Percentiles rank a stretch among this genome's conserved stretches.
These are phyloP conservation scores for Capsicum chinense DNA, from an alignment of 257 asterid genomes.

Conservation along the genomic window DNA sequence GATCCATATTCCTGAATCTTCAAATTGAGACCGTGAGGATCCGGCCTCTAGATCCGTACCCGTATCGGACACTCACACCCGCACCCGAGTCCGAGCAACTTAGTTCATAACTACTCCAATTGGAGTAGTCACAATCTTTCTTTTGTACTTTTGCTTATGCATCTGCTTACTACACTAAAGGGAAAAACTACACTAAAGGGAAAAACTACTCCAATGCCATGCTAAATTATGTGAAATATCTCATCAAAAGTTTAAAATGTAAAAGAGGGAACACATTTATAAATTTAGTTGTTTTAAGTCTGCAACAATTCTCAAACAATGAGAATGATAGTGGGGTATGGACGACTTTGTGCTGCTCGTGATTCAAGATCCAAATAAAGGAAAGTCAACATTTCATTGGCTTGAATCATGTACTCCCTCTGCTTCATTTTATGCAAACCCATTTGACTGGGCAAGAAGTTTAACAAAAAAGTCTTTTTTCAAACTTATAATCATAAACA, in stretches of 20 bases:
- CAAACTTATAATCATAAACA: not conserved
- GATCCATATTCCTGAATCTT: too few species aligned
- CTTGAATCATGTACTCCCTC: not conserved
- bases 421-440: not conserved
- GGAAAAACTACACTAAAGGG: not conserved
- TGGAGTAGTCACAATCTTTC: not conserved
- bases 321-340: not conserved
- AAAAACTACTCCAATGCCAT: not conserved
- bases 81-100: too few species aligned
- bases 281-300: not conserved
- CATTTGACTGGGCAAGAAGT: not conserved
- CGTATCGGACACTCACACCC: too few species aligned
- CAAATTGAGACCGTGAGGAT: too few species aligned
- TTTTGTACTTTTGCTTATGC: not conserved
- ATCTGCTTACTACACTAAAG: not conserved
- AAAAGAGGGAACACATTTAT: not conserved
- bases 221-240: not conserved
- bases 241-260: not conserved
- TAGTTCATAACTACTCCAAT: not conserved
- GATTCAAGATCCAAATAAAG: not conserved
- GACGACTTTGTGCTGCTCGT: not conserved
- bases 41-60: too few species aligned
- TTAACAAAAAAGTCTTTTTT: not conserved
- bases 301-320: not conserved
- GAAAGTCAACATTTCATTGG: not conserved